Conservation (phyloP, 208 protist species). For the Leishmania gerbilli region DNA sequence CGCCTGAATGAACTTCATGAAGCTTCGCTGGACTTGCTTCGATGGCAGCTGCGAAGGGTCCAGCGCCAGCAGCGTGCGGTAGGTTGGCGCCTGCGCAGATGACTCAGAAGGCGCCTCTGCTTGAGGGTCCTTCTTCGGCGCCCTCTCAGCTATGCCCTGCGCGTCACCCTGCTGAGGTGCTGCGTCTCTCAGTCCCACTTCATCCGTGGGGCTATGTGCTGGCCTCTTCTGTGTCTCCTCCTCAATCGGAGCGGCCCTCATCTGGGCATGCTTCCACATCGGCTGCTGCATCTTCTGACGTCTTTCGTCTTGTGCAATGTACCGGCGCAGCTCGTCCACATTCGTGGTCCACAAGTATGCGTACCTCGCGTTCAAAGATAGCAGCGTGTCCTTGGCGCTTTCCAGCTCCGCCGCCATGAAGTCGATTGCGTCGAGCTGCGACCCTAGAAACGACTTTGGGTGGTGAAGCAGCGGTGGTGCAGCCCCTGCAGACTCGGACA, state of each 20-base stretch:
- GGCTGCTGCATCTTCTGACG: conserved; percentile 25
- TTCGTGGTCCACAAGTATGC: conserved; percentile 60
- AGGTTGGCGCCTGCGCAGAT: conserved; percentile 12
- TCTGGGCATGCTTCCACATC: conserved; percentile 30
- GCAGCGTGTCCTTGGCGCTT: conserved; percentile 38
- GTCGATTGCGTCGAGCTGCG: conserved; percentile 33
- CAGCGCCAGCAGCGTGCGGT: conserved; percentile 32
- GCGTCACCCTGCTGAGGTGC: neutral
- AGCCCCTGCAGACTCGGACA: conserved; percentile 22
- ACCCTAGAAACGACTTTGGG: conserved; percentile 36
- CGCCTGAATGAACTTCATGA: conserved; percentile 66
- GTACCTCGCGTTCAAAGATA: conserved; percentile 34
- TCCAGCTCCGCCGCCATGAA: conserved; percentile 29
- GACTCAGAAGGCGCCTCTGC: neutral
- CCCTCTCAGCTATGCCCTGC: neutral
- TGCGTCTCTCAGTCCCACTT: neutral
- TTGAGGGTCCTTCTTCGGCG: neutral
- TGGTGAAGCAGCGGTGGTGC: conserved; percentile 32
- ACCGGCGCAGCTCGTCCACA: conserved; percentile 36
- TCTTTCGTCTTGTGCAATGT: conserved; percentile 30
- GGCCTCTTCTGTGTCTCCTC: neutral
- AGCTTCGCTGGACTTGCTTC: conserved; percentile 38
- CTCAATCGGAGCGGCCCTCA: conserved; percentile 19
- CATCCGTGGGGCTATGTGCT: neutral
- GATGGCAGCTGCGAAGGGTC: conserved; percentile 31